phyloP scores from a whole-genome alignment of 306 rosid species.

The Alnus rubra region DNA sequence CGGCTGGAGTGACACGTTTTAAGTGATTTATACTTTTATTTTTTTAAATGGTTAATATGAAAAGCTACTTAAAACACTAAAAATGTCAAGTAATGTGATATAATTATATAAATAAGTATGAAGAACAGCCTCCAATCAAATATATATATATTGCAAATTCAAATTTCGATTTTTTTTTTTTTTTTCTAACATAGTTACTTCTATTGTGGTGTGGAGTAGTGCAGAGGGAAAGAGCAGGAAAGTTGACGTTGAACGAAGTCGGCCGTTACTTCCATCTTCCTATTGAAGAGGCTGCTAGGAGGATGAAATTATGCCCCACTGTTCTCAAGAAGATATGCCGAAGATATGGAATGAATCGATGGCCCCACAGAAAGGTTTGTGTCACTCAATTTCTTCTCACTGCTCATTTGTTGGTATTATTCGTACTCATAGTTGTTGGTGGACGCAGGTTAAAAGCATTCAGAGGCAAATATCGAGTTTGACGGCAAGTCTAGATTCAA shows the following conservation, averaged over 20 bases:
- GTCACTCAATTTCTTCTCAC: not conserved
- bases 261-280: slow-evolving; percentile 51
- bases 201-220: not conserved
- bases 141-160: too few relatives aligned
- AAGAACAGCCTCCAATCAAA: too few relatives aligned
- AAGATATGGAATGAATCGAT: slow-evolving; percentile 43
- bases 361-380: slow-evolving; percentile 85
- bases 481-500: slow-evolving; percentile 13
- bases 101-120: too few relatives aligned
- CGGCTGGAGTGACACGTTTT: too few relatives aligned
- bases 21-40: too few relatives aligned
- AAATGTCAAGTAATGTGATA: too few relatives aligned
- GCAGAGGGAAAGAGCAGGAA: slow-evolving; percentile 65
- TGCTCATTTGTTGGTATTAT: too few relatives aligned
- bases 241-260: slow-evolving; percentile 50
- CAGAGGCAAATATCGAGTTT: slow-evolving; percentile 40
- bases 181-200: not conserved
- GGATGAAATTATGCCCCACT: slow-evolving; percentile 53
- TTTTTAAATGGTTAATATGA: too few relatives aligned
- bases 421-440: not conserved
- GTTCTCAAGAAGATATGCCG: slow-evolving; percentile 76
- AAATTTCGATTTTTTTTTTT: too few relatives aligned
- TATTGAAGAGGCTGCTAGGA: slow-evolving; percentile 51
- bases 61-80: too few relatives aligned
- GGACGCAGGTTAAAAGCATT: slow-evolving; percentile 48